Conservation (phyloP, 2,329 filamentous ascomycete genomes). For the Pyricularia grisea region DNA sequence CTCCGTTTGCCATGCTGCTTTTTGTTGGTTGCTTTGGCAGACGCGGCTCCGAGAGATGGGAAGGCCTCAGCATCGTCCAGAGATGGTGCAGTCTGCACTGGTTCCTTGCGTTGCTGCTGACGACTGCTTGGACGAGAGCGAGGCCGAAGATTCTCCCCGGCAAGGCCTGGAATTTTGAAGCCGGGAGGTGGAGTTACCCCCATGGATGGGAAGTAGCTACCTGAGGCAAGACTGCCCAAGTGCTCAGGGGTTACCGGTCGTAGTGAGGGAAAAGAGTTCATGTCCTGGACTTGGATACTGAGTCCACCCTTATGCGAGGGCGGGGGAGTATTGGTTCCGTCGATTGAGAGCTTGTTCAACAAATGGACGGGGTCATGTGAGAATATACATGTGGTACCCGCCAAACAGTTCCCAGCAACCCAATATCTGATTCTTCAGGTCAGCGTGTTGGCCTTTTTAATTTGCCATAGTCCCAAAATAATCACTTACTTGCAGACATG, state of each 20-base stretch:
- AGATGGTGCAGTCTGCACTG: constrained; percentile 59
- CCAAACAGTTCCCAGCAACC: constrained; percentile 91
- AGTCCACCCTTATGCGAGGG: constrained; percentile 50
- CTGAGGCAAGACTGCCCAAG: constrained; percentile 39
- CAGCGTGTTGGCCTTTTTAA: background rate
- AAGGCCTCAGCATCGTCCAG: constrained; percentile 96
- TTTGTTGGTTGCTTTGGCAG: constrained; percentile 62
- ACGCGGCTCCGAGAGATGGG: constrained; percentile 72
- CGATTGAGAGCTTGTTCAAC: constrained; percentile 70
- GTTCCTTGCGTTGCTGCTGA: constrained; percentile 46
- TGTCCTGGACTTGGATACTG: constrained; percentile 72
- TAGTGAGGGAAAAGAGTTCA: constrained; percentile 75
- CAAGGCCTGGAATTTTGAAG: constrained; percentile 50
- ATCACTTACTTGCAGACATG: constrained; percentile 94
- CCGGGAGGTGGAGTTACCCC: constrained; percentile 60
- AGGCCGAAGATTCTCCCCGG: constrained; percentile 55
- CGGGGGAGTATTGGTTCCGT: constrained; percentile 58
- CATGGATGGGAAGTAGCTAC: constrained; percentile 42
- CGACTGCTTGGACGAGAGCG: constrained; percentile 80
- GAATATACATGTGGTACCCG: constrained; percentile 90
- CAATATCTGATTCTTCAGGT: constrained; percentile 58
- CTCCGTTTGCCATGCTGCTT: constrained; percentile 91
- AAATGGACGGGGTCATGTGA: constrained; percentile 89
- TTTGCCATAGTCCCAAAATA: background rate
- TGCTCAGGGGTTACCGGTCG: constrained; percentile 50